phyloP scores from a whole-genome alignment of 192 early-diverging fungal genomes.

The Powellomyces hirtus region DNA sequence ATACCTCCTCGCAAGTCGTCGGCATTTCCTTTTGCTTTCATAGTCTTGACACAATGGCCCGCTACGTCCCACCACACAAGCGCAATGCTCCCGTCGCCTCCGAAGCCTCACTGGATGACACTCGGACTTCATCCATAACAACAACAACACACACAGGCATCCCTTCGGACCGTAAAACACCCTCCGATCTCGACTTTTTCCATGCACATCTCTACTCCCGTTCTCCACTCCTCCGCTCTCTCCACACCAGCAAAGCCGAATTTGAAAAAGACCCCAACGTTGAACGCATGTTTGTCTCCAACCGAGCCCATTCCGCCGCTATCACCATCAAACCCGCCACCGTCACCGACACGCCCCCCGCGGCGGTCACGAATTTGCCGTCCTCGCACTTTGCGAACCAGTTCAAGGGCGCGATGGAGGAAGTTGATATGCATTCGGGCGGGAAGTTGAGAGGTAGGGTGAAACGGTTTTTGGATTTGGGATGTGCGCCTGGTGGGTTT shows the following conservation, averaged over 20 bases:
- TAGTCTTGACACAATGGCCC: constrained; percentile 1
- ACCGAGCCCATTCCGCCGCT: constrained; percentile 8
- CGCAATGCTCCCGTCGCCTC: not conserved
- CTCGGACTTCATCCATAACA: not conserved
- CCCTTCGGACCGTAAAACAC: no score
- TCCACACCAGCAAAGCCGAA: constrained; percentile 10
- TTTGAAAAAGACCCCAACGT: constrained; percentile 22
- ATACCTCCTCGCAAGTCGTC: no score
- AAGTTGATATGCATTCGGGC: not conserved
- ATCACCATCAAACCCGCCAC: not conserved
- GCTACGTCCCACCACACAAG: constrained; percentile 10
- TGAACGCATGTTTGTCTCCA: constrained; percentile 19
- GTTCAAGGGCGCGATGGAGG: constrained; percentile 26
- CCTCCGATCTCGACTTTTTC: constrained; percentile 22
- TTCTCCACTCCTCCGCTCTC: constrained; percentile 1
- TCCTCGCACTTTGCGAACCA: constrained; percentile 20
- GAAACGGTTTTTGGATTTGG: constrained; percentile 19
- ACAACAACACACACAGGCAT: not conserved
- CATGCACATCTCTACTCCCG: constrained; percentile 6
- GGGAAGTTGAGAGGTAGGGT: constrained; percentile 9
- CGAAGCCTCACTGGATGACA: not conserved
- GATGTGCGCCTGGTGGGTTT: constrained; percentile 25
- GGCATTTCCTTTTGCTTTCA: no score
- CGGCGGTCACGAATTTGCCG: not conserved
- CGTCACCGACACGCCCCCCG: not conserved